These are phyloP conservation scores for Claviceps digitariae DNA, from an alignment of 2,329 filamentous ascomycete genomes.

Conservation along the genomic window DNA sequence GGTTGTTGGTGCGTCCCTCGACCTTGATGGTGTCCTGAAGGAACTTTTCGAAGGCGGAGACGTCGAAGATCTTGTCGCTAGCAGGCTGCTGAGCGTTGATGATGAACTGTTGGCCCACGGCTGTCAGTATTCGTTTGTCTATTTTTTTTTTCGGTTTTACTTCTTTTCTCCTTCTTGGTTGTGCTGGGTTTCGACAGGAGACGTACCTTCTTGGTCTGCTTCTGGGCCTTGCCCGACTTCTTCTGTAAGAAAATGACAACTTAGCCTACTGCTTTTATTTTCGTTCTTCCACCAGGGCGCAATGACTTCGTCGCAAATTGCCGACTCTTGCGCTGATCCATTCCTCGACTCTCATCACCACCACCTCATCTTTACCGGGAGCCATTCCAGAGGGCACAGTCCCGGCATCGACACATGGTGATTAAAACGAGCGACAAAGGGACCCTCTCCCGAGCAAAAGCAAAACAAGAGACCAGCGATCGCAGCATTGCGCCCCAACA, in stretches of 20 bases:
- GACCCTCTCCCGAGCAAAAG: not conserved
- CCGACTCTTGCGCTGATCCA: not conserved
- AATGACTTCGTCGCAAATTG: not conserved
- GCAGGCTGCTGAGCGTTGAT: conserved; percentile 99
- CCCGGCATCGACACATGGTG: not conserved
- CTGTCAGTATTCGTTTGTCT: not conserved
- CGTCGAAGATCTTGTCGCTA: conserved; percentile 99
- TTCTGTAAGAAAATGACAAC: conserved; percentile 41
- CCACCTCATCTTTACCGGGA: not conserved
- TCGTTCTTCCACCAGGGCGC: conserved; percentile 5
- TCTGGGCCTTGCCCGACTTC: conserved; percentile 58
- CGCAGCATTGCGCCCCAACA: conserved; percentile 46
- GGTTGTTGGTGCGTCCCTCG: conserved; percentile 94
- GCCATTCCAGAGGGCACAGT: not conserved
- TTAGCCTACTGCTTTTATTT: conserved; percentile 86
- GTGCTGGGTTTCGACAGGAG: not conserved
- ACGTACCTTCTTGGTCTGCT: conserved; percentile 73
- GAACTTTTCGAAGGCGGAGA: conserved; percentile 99
- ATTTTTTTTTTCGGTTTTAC: not conserved
- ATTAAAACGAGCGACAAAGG: not conserved
- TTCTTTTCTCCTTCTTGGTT: not conserved
- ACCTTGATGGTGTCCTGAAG: conserved; percentile 99
- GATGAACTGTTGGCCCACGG: conserved; percentile 56
- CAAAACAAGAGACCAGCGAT: not conserved
- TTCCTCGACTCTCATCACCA: not conserved